phyloP scores from a whole-genome alignment of 306 rosid genomes.

The Hylodesmum podocarpum region DNA sequence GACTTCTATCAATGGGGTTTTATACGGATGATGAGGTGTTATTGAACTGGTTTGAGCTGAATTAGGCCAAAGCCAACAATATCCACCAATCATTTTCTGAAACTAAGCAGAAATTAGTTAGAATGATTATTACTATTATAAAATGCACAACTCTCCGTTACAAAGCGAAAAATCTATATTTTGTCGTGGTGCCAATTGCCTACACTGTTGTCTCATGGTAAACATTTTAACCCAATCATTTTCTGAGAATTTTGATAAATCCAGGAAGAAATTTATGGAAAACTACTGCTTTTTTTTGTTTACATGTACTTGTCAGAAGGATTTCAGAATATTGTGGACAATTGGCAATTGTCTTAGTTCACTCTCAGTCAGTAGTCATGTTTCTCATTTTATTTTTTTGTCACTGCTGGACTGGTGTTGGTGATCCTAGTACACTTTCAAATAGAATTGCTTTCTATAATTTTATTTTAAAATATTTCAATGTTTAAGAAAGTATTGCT shows the following conservation, averaged over 20 bases:
- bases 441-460: neutral
- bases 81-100: neutral
- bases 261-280: neutral
- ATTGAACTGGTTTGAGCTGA: neutral
- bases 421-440: constrained; percentile 1
- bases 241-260: neutral
- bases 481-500: constrained; percentile 9
- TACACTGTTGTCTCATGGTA: neutral
- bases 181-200: neutral
- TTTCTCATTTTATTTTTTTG: neutral
- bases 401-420: neutral
- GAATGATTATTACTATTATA: neutral
- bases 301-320: neutral
- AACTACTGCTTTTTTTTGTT: neutral
- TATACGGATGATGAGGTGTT: neutral
- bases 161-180: neutral
- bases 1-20: neutral
- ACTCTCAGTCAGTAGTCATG: neutral
- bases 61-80: neutral
- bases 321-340: neutral
- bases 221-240: neutral
- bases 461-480: neutral
- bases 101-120: neutral
- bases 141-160: neutral
- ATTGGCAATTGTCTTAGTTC: constrained; percentile 14